Base-by-base conservation (phyloP, 306 rosid genomes). In the Vigna trinervia region DNA sequence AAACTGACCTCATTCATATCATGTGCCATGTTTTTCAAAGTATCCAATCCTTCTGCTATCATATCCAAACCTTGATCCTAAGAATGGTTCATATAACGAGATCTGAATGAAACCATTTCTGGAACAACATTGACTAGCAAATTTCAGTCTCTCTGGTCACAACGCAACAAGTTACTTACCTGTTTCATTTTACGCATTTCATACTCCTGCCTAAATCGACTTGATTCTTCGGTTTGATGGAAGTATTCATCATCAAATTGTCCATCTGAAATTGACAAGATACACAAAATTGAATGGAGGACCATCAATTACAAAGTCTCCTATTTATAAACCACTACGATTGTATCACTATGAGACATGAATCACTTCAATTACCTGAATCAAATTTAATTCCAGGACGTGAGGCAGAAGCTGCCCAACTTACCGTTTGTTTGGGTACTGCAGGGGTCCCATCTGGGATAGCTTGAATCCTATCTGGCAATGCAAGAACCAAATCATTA, bases 31-130 rank as follows among this genome's bases (percentile, higher is more conserved):
- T 92, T 87, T 85, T 96, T 96, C 81, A 96, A 84, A 1, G 96
- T 96, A 84, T 84, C 98, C 84, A 92, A 86, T 69, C 99, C 99
- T 86, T 96, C 99, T 23, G 98, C 83, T 43, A 91, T 96, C 90
- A 86, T 34, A 62, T 96, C 98, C 88, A 96, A 83, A 43, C 99
- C 98, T 96, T 96, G 98, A 90, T 96, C 99, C 99, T 96, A 78
- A 84, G 57, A 51, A 19, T 15, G 23, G 41, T 71, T 56, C 81
- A 57, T 62, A 70, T 19, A 65, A 26, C 30, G 76, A 75, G 83
- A 78, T 54, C 52, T 59, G 56, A 12, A 52, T 59, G 56, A 9
- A 52, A 79, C 64, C 65, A 34, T 71, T 75, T 19, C 46, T 15
- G 7, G 62, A 39, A 48, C n/a, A 11, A 58, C 69, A 73, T 67